Percentiles rank a stretch among this genome's conserved stretches.
Evolutionary conservation across 2,329 filamentous ascomycete genomes (phyloP).

Genomic region (Plenodomus biglobosus): DNA sequence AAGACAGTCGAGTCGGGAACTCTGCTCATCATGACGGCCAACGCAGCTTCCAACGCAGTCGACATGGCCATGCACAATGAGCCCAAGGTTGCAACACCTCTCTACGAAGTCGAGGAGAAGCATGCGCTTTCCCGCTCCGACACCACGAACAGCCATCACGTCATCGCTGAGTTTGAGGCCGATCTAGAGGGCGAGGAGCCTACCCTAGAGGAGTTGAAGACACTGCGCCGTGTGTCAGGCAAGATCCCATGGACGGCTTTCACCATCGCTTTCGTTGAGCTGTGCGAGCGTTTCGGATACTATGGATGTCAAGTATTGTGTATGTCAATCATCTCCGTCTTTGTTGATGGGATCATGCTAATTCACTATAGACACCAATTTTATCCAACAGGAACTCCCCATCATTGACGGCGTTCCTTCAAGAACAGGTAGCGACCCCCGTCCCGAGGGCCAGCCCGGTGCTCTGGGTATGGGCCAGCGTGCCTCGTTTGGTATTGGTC

Average conservation of each 20-base stretch:
- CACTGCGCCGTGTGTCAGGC: conserved; percentile 65
- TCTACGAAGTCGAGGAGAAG: conserved; percentile 40
- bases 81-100: conserved; percentile 35
- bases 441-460: conserved; percentile 36
- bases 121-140: conserved; percentile 26
- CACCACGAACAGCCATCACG: conserved; percentile 18
- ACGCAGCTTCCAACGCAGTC: conserved; percentile 33
- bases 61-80: conserved; percentile 43
- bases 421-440: conserved; percentile 34
- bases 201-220: conserved; percentile 63
- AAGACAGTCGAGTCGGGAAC: neutral
- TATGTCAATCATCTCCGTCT: conserved; percentile 37
- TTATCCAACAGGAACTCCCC: conserved; percentile 42
- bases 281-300: conserved; percentile 77
- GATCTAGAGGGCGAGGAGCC: conserved; percentile 48
- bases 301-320: conserved; percentile 71
- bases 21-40: conserved; percentile 32
- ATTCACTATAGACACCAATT: conserved; percentile 41
- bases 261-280: conserved; percentile 70
- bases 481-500: conserved; percentile 40
- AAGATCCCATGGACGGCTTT: conserved; percentile 67
- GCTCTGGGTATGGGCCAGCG: conserved; percentile 43
- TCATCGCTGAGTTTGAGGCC: conserved; percentile 36
- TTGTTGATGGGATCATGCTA: conserved; percentile 1
- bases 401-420: conserved; percentile 39